Evolutionary conservation across 768 basidiomycete genomes (phyloP), one percentile per base, ranked within the genome.

Genomic region (Leucocoprinus sp.): DNA sequence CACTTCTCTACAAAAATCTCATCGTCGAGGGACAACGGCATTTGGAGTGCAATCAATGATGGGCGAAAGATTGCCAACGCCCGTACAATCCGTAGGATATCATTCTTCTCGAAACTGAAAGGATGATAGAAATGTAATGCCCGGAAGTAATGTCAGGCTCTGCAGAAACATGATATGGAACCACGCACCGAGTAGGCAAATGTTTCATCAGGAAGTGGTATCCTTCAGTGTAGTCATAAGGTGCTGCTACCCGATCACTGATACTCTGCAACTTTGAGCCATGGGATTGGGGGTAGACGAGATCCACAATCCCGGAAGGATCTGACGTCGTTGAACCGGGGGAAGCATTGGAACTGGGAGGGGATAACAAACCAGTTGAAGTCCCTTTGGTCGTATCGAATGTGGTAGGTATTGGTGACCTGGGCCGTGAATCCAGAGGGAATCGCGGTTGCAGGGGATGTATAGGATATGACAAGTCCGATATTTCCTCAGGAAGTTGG

Each of bases 151-250:
- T n/a, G 31, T n/a, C n/a, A n/a, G 8, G n/a, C 34, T 15, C n/a
- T 35, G 8, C 7, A 9, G 8, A 12, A 4, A 7, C 19, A 5
- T 35, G 34, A 35, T 39, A 15, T 39, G 12, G 21, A 39, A 8
- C 60, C 54, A 80, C 84, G 65, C 60, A 88, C 91, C 84, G 78
- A 55, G 69, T 76, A 34, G 84, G 84, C 41, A 98, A 70, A 64
- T 92, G 87, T 66, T 91, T 88, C 91, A 98, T 97, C 54, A 97
- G 70, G 61, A 87, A 89, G 61, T 96, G 95, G 60, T 97, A 97
- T 17, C 92, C 92, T 68, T 96, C 86, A 12, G 91, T 95, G 57
- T 97, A 96, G 60, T 95, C 92, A 58, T 92, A 95, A 4, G 91
- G 86, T 57, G 76, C 71, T 12, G 80, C 77, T 36, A 82, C 72